Conservation (phyloP, 768 basidiomycete species). For the Naganishia randhawae region DNA sequence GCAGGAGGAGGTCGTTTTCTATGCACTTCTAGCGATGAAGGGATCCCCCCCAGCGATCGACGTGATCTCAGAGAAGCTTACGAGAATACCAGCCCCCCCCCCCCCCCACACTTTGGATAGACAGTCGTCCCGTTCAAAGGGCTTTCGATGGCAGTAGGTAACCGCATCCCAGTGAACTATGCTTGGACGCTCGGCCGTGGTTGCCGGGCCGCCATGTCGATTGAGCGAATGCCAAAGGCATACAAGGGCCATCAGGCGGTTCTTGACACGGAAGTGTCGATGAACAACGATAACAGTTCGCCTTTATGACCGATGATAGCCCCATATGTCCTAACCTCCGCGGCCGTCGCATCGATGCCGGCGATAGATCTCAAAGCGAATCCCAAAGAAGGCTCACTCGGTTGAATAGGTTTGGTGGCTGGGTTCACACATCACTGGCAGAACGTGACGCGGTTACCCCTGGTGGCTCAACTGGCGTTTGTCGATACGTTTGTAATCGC, state of each 20-base stretch:
- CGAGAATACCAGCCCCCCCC: no score
- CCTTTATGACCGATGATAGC: conserved; percentile 4
- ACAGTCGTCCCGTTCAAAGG: background rate
- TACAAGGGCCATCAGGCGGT: background rate
- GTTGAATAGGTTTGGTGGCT: no score
- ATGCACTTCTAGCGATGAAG: background rate
- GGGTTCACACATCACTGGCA: no score
- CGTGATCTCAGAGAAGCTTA: background rate
- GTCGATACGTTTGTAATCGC: no score
- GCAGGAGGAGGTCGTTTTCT: background rate
- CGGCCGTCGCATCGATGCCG: background rate
- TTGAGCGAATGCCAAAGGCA: background rate
- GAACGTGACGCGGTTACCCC: no score
- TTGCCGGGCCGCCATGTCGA: background rate
- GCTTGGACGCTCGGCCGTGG: background rate
- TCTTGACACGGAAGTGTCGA: background rate
- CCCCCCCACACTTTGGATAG: background rate
- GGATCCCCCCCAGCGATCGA: background rate
- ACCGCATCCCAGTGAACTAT: background rate
- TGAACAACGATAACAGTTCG: background rate
- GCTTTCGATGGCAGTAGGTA: background rate
- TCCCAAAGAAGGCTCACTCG: background rate
- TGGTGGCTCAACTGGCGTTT: no score
- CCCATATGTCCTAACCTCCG: background rate
- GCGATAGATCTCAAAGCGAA: background rate